Evolutionary conservation across 1,139 yeast species (phyloP).

Genomic region (Hansenula lynferdii): DNA sequence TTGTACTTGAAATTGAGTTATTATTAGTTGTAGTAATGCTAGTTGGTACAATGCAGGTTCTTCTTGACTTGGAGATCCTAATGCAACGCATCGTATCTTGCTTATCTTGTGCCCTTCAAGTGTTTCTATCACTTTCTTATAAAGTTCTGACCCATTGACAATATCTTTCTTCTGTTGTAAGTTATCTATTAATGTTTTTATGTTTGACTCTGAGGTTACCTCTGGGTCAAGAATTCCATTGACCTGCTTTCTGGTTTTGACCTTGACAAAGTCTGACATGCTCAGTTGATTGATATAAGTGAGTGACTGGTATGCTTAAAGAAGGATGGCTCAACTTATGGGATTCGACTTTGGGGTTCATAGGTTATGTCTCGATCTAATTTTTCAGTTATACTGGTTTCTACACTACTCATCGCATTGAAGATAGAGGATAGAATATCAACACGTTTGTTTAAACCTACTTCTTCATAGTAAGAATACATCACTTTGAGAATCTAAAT

Average conservation of each 20-base stretch:
- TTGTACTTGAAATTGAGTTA: slow-evolving; percentile 21
- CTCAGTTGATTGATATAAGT: too few relatives aligned
- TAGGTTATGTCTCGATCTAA: too few relatives aligned
- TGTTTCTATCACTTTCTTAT: slow-evolving; percentile 18
- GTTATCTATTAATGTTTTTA: slow-evolving; percentile 5
- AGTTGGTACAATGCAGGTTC: slow-evolving; percentile 60
- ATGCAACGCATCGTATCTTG: slow-evolving; percentile 60
- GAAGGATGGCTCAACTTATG: too few relatives aligned
- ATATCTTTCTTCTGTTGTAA: slow-evolving; percentile 11
- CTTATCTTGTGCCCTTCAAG: slow-evolving; percentile 16
- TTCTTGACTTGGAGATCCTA: slow-evolving; percentile 61
- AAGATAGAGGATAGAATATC: neutral
- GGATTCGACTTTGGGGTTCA: too few relatives aligned
- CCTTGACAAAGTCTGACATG: slow-evolving; percentile 9
- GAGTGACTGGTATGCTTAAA: too few relatives aligned
- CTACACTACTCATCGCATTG: neutral
- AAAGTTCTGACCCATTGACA: slow-evolving; percentile 25
- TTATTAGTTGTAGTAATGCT: slow-evolving; percentile 45
- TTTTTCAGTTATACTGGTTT: neutral
- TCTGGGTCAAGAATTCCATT: slow-evolving; percentile 10
- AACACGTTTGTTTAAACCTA: neutral
- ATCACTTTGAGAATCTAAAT: too few relatives aligned
- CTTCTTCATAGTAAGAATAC: too few relatives aligned
- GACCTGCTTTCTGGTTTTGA: slow-evolving; percentile 8
- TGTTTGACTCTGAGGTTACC: slow-evolving; percentile 1